phyloP scores from a whole-genome alignment of 2,329 filamentous ascomycete species.

The Trichoderma polysporum region DNA sequence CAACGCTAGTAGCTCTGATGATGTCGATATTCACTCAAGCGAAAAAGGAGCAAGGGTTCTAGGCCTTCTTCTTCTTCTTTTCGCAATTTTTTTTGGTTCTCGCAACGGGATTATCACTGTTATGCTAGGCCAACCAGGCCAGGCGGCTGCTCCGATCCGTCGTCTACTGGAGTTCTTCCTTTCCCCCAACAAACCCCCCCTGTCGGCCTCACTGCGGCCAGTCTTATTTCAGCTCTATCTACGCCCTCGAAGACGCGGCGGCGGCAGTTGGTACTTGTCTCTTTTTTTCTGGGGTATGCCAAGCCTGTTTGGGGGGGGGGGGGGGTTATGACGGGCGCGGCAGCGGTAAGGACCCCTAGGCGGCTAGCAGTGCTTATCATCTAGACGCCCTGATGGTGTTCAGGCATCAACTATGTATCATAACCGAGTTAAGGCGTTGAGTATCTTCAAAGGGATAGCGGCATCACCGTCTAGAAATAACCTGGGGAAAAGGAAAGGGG shows the following conservation, averaged over 20 bases:
- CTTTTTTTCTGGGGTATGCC: constrained; percentile 6
- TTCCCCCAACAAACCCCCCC: background rate
- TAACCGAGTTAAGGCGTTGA: background rate
- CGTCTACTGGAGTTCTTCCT: background rate
- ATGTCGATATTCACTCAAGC: constrained; percentile 6
- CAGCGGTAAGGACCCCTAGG: background rate
- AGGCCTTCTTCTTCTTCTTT: background rate
- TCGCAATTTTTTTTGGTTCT: background rate
- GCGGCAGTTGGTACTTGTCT: background rate
- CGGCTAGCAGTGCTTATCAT: background rate
- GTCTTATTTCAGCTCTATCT: background rate
- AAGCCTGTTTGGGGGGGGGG: background rate
- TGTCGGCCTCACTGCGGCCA: constrained; percentile 5
- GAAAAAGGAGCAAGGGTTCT: background rate
- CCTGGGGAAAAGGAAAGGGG: background rate
- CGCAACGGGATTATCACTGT: background rate
- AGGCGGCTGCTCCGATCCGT: background rate
- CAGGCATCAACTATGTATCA: background rate
- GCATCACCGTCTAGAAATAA: background rate
- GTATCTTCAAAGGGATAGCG: background rate
- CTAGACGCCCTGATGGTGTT: background rate
- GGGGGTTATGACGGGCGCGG: background rate
- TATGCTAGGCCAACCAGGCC: background rate
- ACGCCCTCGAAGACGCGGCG: background rate
- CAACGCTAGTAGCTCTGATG: constrained; percentile 4